A percentile compares a stretch with the other conserved stretches of the same genome.
Evolutionary conservation across 176 grass and related monocot species (phyloP).

Genomic region (Musa troglodytarum): DNA sequence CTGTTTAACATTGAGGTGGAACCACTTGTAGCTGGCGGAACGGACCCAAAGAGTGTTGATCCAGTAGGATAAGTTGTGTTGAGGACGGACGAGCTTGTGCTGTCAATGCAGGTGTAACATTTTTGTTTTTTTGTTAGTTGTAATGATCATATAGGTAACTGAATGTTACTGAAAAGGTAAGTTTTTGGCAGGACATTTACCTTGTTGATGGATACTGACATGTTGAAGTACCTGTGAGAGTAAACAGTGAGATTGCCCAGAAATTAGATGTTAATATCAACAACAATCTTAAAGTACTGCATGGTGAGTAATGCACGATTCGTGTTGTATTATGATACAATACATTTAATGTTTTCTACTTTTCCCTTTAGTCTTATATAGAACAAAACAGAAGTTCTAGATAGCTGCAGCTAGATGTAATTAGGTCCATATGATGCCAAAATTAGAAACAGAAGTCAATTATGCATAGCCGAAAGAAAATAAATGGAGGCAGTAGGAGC

Average conservation of each 20-base stretch:
- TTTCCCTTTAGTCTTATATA: too few relatives aligned
- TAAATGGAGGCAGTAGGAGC: too few relatives aligned
- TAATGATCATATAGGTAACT: background rate
- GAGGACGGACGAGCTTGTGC: constrained; percentile 2
- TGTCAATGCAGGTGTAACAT: background rate
- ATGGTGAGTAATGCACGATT: too few relatives aligned
- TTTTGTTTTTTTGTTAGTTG: background rate
- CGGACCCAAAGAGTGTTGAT: constrained; percentile 8
- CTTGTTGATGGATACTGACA: constrained; percentile 52
- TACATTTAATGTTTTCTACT: too few relatives aligned
- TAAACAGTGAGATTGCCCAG: background rate
- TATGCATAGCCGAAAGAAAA: too few relatives aligned
- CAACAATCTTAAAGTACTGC: too few relatives aligned
- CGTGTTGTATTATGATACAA: too few relatives aligned
- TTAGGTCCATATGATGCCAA: too few relatives aligned
- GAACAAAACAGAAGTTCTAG: too few relatives aligned
- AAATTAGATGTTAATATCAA: too few relatives aligned
- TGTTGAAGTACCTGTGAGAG: constrained; percentile 39
- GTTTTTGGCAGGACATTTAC: constrained; percentile 23
- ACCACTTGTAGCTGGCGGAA: constrained; percentile 1
- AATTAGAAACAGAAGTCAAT: too few relatives aligned
- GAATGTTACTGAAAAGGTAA: background rate
- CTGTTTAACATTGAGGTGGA: background rate
- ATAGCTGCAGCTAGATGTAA: too few relatives aligned
- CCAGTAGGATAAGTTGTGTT: constrained; percentile 10